Evolutionary conservation across 2,329 filamentous ascomycete genomes (phyloP).

Genomic region (Parascedosporium putredinis): DNA sequence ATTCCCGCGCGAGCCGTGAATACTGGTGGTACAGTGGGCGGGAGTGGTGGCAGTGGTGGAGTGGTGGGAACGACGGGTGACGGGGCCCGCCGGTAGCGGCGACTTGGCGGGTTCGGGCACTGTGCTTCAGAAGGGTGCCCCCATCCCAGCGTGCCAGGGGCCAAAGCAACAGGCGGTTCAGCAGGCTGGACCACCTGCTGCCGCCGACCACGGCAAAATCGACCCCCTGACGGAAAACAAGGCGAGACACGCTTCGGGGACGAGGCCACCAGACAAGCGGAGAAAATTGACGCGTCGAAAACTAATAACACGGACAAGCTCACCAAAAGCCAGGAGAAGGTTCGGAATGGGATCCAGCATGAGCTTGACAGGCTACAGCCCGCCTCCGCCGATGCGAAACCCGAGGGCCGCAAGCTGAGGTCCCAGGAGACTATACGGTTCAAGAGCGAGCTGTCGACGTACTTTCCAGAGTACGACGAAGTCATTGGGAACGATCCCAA

Average conservation of each 20-base stretch:
- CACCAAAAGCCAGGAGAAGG: slow-evolving; percentile 46
- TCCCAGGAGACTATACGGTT: slow-evolving; percentile 77
- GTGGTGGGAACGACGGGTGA: too few species aligned
- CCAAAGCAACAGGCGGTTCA: slow-evolving; percentile 10
- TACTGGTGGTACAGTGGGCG: too few species aligned
- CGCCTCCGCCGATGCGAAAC: slow-evolving; percentile 31
- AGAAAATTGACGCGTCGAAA: slow-evolving; percentile 6
- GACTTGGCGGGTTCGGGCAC: not conserved
- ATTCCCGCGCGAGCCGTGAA: slow-evolving; percentile 20
- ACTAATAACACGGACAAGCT: slow-evolving; percentile 19
- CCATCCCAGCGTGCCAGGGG: not conserved
- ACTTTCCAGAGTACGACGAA: slow-evolving; percentile 91
- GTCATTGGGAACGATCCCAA: slow-evolving; percentile 78
- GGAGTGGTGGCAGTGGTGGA: not conserved
- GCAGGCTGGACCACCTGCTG: slow-evolving; percentile 9
- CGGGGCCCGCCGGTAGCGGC: not conserved
- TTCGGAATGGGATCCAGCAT: slow-evolving; percentile 50
- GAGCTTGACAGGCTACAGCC: slow-evolving; percentile 49
- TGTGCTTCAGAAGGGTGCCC: slow-evolving; percentile 9
- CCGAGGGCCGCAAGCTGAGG: slow-evolving; percentile 67
- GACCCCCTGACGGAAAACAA: slow-evolving; percentile 9
- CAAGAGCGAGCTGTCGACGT: slow-evolving; percentile 83
- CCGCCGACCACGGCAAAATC: slow-evolving; percentile 8
- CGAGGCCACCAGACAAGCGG: slow-evolving; percentile 8
- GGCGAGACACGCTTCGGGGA: slow-evolving; percentile 9